Base-by-base conservation (phyloP, 1,139 yeast species). In the Diutina rugosa region DNA sequence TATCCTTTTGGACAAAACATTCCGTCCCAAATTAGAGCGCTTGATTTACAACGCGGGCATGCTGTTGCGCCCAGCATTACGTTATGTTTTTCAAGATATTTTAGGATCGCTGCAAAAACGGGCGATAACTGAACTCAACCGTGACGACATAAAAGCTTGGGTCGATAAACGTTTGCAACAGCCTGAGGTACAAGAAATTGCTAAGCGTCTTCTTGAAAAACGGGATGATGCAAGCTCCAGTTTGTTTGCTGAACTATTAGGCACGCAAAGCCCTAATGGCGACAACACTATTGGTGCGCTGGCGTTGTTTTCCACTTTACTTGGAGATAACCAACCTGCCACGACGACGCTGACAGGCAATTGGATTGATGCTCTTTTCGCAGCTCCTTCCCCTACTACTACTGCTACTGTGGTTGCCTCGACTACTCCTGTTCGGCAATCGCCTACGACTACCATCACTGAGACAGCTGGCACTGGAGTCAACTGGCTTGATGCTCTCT, bases 1-100 rank as follows among this genome's bases (percentile, higher is more conserved):
- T 0, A 62, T 75, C 32, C 64, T 76, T 38, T 66, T 76, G 56
- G 78, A 75, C 59, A 65, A 66, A 3, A 58, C 59, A 46, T 69
- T 68, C 60, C 69, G 79, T 57, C 74, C 75, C 14, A 67, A 65
- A 7, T 60, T 76, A 53, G 76, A 49, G 16, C 26, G 44, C 29
- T 49, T 49, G 29, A 49, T 49, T 18, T 49, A 49, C 28, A 32
- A 49, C 21, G 53, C 28, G n/a, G 53, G 28, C 6, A 49, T 30
- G 44, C 44, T 32, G 44, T 30, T 32, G 44, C 41, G 44, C 8
- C 53, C 53, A 6, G 21, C 44, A 6, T 18, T 49, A 7, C 16
- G 32, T 21, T 49, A 16, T 16, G 8, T 49, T 5, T 49, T 49
- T 9, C 16, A 30, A n/a, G 53, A 49, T 10, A 49, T 49, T 18